Percentiles rank a stretch among this genome's conserved stretches.
Conservation (phyloP, 2,329 filamentous ascomycete genomes). For the Trichoderma sp. region DNA sequence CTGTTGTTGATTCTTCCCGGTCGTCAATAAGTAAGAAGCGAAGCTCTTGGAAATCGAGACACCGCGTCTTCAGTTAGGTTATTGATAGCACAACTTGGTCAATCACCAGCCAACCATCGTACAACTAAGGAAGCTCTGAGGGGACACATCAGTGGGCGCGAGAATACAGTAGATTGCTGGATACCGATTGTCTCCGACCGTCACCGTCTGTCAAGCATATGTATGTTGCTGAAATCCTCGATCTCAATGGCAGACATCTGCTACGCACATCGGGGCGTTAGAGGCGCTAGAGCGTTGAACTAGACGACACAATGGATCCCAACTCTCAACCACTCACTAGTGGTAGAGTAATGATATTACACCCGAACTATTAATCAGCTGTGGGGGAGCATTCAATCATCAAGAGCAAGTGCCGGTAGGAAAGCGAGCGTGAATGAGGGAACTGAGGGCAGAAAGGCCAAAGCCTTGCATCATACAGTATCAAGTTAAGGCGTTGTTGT, state of each 20-base stretch:
- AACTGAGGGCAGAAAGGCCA: background rate
- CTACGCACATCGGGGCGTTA: constrained; percentile 2
- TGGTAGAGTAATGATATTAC: background rate
- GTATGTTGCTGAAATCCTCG: background rate
- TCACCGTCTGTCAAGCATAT: background rate
- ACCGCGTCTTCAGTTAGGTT: background rate
- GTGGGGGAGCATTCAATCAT: background rate
- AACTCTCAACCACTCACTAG: background rate
- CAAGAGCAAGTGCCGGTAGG: background rate
- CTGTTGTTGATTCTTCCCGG: background rate
- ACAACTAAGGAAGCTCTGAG: background rate
- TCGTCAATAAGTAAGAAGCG: background rate
- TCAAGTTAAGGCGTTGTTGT: background rate
- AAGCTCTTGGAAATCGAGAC: background rate
- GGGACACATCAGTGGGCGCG: background rate
- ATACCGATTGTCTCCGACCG: constrained; percentile 1
- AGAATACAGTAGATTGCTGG: background rate
- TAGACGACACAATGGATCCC: background rate
- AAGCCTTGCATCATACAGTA: constrained; percentile 1
- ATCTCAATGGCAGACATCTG: background rate
- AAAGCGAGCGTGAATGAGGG: background rate
- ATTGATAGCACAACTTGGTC: background rate
- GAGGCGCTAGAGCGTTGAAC: background rate
- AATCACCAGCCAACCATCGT: background rate
- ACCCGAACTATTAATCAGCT: background rate